phyloP scores from a whole-genome alignment of 75 land plant genomes.

The Isoetes taiwanensis region DNA sequence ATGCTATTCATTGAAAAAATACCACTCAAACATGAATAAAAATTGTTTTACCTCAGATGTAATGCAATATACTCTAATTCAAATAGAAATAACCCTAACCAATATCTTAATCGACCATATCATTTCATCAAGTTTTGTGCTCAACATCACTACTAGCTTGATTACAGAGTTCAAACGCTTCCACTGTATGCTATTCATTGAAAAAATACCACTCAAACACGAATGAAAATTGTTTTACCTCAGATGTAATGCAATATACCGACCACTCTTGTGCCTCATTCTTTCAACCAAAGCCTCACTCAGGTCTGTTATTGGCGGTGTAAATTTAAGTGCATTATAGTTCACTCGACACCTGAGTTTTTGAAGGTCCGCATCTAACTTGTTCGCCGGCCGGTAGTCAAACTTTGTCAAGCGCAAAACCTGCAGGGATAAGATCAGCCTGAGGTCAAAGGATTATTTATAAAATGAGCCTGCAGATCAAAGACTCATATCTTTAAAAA shows the following conservation, averaged over 20 bases:
- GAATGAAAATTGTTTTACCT: no score
- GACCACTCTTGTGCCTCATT: conserved; percentile 61
- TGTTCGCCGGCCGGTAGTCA: conserved; percentile 82
- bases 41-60: no score
- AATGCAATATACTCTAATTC: no score
- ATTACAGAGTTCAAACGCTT: neutral
- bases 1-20: no score
- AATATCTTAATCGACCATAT: no score
- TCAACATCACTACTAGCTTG: no score
- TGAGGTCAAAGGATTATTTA: neutral
- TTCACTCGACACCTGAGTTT: conserved; percentile 91
- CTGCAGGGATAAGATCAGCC: conserved; percentile 24
- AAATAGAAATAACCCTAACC: no score
- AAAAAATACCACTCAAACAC: neutral
- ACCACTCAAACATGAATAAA: no score
- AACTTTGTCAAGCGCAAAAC: conserved; percentile 88
- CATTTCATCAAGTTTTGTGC: no score
- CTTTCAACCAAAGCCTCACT: conserved; percentile 57
- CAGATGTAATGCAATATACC: conserved; percentile 83
- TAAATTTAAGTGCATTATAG: conserved; percentile 78
- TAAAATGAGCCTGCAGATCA: neutral
- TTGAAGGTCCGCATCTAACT: conserved; percentile 66
- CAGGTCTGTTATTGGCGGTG: conserved; percentile 42
- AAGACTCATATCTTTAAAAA: neutral
- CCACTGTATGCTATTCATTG: neutral